phyloP scores from a whole-genome alignment of 2,329 filamentous ascomycete species.

The Oidium heveae region DNA sequence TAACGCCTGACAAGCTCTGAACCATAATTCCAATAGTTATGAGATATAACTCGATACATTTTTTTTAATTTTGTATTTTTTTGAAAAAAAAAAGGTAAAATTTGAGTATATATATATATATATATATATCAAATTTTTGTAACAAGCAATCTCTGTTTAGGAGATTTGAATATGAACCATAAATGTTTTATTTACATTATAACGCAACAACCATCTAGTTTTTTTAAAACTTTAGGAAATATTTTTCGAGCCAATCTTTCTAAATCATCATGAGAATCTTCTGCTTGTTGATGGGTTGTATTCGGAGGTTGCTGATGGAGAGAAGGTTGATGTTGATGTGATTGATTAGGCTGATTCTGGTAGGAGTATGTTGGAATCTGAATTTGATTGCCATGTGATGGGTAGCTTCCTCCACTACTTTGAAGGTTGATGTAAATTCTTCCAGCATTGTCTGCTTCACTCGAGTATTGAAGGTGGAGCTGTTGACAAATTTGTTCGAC shows the following conservation, averaged over 20 bases:
- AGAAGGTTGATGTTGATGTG: conserved; percentile 16
- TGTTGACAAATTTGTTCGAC: conserved; percentile 72
- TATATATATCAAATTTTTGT: no score
- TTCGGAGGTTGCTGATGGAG: conserved; percentile 5
- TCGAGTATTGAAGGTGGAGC: conserved; percentile 56
- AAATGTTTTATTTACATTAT: conserved; percentile 9
- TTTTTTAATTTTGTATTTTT: no score
- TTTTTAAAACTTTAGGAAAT: conserved; percentile 11
- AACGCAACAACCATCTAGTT: conserved; percentile 13
- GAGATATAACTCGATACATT: no score
- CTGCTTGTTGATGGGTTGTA: conserved; percentile 17
- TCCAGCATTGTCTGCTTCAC: conserved; percentile 62
- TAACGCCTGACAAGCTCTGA: no score
- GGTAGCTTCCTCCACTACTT: conserved; percentile 35
- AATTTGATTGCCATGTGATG: conserved; percentile 18
- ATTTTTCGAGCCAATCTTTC: conserved; percentile 13
- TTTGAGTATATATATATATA: no score
- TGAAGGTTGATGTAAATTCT: conserved; percentile 71
- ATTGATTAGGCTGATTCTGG: conserved; percentile 16
- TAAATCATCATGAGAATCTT: conserved; percentile 14
- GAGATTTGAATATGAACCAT: no score
- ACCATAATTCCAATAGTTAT: no score
- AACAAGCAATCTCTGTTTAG: no score
- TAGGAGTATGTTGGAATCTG: conserved; percentile 10
- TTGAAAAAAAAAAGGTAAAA: no score